A percentile compares a stretch with the other conserved stretches of the same genome.
Evolutionary conservation across 2,329 filamentous ascomycete genomes (phyloP).

Genomic region (Penicillium sp.): DNA sequence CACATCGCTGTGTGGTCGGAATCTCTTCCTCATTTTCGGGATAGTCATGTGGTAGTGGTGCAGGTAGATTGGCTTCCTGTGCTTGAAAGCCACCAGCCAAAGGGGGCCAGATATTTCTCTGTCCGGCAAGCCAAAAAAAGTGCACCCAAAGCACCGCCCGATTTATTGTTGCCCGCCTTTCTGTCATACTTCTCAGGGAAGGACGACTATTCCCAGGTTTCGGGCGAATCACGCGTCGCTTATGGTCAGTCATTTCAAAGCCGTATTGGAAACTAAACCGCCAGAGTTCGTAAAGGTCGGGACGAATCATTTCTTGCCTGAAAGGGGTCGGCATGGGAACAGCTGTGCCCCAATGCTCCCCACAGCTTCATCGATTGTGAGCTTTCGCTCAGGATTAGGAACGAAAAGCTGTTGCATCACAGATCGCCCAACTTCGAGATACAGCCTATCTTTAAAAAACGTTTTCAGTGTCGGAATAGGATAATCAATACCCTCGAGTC

Average conservation of each 20-base stretch:
- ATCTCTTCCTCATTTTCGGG: slow-evolving; percentile 1
- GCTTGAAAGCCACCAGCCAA: slow-evolving; percentile 3
- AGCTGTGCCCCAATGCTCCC: neutral
- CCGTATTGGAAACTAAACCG: slow-evolving; percentile 19
- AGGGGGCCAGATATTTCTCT: too few species aligned
- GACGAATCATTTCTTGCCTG: neutral
- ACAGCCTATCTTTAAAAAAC: slow-evolving; percentile 16
- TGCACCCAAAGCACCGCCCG: too few species aligned
- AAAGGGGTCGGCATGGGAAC: neutral
- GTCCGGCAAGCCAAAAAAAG: too few species aligned
- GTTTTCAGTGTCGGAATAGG: slow-evolving; percentile 13
- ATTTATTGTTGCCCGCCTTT: too few species aligned
- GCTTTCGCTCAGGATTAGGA: neutral
- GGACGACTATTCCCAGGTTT: too few species aligned
- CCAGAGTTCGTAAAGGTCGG: slow-evolving; percentile 13
- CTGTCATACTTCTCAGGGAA: too few species aligned
- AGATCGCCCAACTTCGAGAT: slow-evolving; percentile 8
- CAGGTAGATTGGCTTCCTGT: too few species aligned
- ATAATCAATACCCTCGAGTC: slow-evolving; percentile 8
- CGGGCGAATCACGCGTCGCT: neutral
- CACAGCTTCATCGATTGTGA: slow-evolving; percentile 10
- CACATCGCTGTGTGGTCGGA: neutral
- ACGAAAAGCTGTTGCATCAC: slow-evolving; percentile 3
- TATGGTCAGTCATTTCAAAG: slow-evolving; percentile 12
- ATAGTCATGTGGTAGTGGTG: too few species aligned